phyloP scores from a whole-genome alignment of 2,329 filamentous ascomycete genomes.

The Aspergillus floridensis region DNA sequence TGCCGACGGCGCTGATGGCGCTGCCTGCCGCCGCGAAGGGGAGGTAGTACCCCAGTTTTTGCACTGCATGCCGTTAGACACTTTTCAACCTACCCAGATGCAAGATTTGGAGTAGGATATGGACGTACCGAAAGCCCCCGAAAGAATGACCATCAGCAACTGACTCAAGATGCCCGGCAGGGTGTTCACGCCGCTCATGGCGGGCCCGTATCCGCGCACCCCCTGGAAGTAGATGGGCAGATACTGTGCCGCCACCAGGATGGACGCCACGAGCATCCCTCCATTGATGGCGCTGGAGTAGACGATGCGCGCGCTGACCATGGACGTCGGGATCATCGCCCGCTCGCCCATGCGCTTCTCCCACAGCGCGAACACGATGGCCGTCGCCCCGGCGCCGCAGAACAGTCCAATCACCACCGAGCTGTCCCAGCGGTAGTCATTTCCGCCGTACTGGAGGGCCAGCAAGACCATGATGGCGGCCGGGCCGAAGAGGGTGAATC shows the following conservation, averaged over 20 bases:
- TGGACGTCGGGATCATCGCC: conserved; percentile 39
- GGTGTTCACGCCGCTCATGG: background rate
- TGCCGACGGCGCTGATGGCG: conserved; percentile 38
- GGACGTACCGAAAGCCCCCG: too few species aligned
- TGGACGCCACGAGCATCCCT: background rate
- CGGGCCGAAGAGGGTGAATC: background rate
- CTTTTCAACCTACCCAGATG: too few species aligned
- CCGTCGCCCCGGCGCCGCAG: background rate
- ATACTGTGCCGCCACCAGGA: background rate
- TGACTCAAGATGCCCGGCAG: background rate
- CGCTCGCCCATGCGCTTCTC: conserved; percentile 41
- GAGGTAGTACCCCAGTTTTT: conserved; percentile 37
- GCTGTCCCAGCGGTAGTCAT: background rate
- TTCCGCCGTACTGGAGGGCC: background rate
- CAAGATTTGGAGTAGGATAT: too few species aligned
- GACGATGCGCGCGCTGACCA: conserved; percentile 27
- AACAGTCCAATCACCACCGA: background rate
- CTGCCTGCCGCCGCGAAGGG: conserved; percentile 40
- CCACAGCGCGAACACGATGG: conserved; percentile 2
- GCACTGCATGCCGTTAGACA: too few species aligned
- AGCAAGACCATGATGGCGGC: conserved; percentile 14
- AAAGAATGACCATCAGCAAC: too few species aligned
- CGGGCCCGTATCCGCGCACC: background rate
- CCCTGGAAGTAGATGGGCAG: background rate
- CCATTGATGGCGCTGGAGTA: conserved; percentile 30